Base-by-base conservation (phyloP, 495 filamentous ascomycete genomes). In the Penicillium flavigenum region DNA sequence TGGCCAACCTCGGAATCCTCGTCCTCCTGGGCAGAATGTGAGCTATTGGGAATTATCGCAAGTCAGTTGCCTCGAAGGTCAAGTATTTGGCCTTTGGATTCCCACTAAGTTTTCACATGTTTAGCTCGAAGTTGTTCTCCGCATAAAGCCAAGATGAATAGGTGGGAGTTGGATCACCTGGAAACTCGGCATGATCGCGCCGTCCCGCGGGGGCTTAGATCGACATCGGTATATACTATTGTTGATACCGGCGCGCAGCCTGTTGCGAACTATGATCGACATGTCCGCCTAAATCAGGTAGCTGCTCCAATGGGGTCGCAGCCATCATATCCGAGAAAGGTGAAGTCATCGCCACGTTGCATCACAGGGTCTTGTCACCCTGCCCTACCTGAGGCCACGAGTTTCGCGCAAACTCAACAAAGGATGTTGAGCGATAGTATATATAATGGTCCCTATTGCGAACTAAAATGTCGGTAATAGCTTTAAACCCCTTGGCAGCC, bases 331-430 rank as follows among this genome's bases (percentile, higher is more conserved):
- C 42, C 24, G 17, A 38, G 49, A 11, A 50, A 36, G 26, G 29
- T 36, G 39, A 63, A 34, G 47, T 58, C 56, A 54, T 65, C 41
- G 57, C 54, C 44, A 56, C 47, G 31, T 17, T 56, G 26, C 41
- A 67, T 69, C 66, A 69, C 66, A 42, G 54, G 66, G 52, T 41
- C 59, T 29, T 31, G 62, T 69, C 66, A 69, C 51, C 52, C 57
- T 67, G 60, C 66, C 59, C 59, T 58, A 51, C 61, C 32, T 38
- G 9, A 49, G 6, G 27, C 32, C 17, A 43, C 22, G 24, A 22
- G 3, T 22, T 38, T 42, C 17, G 42, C 7, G 27, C 4, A 2
- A 17, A 22, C 10, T 31, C 19, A 31, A 32, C 16, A 16, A 17
- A 14, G 32, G 4, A 27, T 1, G 38, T 52, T 29, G 16, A 20